Evolutionary conservation across 2,329 filamentous ascomycete species (phyloP), one percentile per base, ranked within the genome.

Genomic region (Thielaviopsis euricoi): DNA sequence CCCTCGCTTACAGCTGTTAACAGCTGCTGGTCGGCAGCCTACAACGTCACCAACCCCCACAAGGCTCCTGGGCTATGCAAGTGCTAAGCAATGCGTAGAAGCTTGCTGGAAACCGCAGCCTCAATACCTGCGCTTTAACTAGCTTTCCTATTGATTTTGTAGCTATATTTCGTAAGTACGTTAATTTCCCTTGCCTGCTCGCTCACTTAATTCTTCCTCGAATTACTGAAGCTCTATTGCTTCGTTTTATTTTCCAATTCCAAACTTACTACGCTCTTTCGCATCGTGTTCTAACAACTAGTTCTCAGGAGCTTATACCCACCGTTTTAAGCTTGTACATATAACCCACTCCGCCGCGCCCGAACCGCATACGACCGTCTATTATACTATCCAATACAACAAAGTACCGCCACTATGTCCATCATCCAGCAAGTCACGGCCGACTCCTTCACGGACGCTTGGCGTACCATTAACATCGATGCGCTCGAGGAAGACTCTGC

Each of bases 391-490:
- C 37, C 5, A 5, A 48, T 19, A 48, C n/a, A 48, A 19, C n/a
- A n/a, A 15, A 43, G 15, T 19, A 21, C 43, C 43, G 6, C 22
- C 57, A 61, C 57, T 53, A 84, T 85, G 81, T 85, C 81, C 56
- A 82, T 85, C 67, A 83, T 83, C 64, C 81, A 83, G 68, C 79
- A 84, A 68, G 77, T 82, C 71, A 80, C 76, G 55, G 71, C 74
- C 60, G 77, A 78, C 58, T 75, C 80, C 64, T 75, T 85, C 58
- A 73, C 73, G 70, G 81, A 85, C 64, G 78, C 79, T 67, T 85
- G 81, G 81, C 87, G 90, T 71, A 95, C 89, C 64, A 93, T 96
- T 78, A 89, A 96, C 78, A 86, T 96, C 71, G 90, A 96, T 70
- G 84, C 85, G 64, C 80, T 95, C 66, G 87, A 93, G 70, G 88